A percentile compares a stretch with the other conserved stretches of the same genome.
Evolutionary conservation across 2,329 filamentous ascomycete species (phyloP).

Genomic region (Pyrenophora tritici-repentis): DNA sequence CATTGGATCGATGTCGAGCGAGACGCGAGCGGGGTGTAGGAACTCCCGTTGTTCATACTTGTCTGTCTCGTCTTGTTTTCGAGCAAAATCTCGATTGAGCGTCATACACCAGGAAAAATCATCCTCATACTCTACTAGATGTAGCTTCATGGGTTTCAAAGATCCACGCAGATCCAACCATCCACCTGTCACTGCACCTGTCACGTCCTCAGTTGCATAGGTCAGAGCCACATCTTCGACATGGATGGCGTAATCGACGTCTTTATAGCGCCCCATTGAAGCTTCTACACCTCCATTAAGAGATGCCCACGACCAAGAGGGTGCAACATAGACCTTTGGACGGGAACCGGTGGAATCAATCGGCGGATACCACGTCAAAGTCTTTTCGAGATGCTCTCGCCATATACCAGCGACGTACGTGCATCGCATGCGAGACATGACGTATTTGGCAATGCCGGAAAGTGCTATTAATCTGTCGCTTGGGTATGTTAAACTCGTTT

Average conservation of each 20-base stretch:
- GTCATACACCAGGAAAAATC: not conserved
- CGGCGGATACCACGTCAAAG: not conserved
- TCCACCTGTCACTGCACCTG: conserved; percentile 8
- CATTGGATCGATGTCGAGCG: not conserved
- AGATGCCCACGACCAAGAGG: conserved; percentile 21
- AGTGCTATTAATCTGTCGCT: conserved; percentile 17
- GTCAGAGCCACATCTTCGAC: conserved; percentile 10
- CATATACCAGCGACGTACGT: conserved; percentile 19
- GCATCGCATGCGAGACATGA: conserved; percentile 1
- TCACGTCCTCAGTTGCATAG: conserved; percentile 11
- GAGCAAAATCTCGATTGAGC: not conserved
- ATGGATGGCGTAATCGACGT: not conserved
- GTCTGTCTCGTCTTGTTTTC: not conserved
- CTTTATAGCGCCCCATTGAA: not conserved
- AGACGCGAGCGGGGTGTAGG: not conserved
- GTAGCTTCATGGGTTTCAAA: conserved; percentile 2
- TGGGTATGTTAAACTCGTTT: not conserved
- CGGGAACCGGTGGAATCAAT: not conserved
- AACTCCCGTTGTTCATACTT: not conserved
- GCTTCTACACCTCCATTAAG: not conserved
- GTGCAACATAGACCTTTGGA: conserved; percentile 11
- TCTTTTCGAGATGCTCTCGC: conserved; percentile 4
- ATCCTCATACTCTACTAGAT: not conserved
- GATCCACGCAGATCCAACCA: conserved; percentile 11
- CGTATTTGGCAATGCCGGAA: conserved; percentile 14